Evolutionary conservation across 169 alveolate species (phyloP), one percentile per base, ranked within the genome.

Genomic region (Plasmodium gonderi): DNA sequence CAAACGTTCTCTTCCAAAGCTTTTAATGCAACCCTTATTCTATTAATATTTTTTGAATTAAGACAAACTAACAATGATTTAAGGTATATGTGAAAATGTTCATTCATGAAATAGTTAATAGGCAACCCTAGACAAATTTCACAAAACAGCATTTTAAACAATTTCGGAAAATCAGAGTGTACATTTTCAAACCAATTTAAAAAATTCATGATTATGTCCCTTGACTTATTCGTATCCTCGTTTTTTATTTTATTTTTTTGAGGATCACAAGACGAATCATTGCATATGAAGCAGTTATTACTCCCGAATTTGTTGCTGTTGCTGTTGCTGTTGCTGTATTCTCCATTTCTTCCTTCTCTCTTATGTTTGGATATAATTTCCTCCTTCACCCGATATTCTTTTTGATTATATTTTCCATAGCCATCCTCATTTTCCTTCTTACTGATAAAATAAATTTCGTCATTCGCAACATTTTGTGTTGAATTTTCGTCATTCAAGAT

Each of bases 11-110:
- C 36, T 54, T 87, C 93, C 8, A 87, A 42, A 4, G 89, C 23
- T 60, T 87, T 51, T 67, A 87, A 65, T 9, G 93, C 93, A 51
- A 36, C 49, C 42, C 38, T 74, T 33, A 87, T 75, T 20, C 54
- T 87, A 26, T 38, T 54, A 5, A 87, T 54, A 54, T 76, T 60
- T 40, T 87, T 87, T 8, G 89, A 87, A 31, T 47, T 65, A 64
- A 87, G 68, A 60, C 93, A 87, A 64, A 87, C 60, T 75, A 87
- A 65, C 79, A 87, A 87, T 0, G 89, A 87, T 33, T 87, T 87
- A 33, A 87, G 6, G 44, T 87, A 87, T 9, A 87, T 40, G 68
- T 87, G 68, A 87, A 87, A 87, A 60, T 65, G 67, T 20, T 76
- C 69, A 26, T 87, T 74, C 74, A 78, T 38, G 45, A 87, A 87